Base-by-base conservation (phyloP, 2,329 filamentous ascomycete genomes). In the Phaeophleospora eucalypticola region DNA sequence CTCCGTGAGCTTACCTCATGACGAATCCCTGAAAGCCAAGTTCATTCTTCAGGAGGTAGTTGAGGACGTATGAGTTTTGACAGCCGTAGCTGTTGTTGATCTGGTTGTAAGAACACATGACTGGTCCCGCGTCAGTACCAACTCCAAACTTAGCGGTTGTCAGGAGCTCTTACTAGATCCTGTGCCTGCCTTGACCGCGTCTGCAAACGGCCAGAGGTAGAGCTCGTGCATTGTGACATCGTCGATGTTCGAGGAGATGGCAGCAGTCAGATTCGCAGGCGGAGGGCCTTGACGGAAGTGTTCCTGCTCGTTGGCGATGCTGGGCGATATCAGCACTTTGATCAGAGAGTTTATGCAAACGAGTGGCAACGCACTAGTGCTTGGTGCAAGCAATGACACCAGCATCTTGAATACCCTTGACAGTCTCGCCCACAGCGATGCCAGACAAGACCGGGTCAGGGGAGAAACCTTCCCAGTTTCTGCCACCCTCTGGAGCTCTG, bases 311-410 rank as follows among this genome's bases (percentile, higher is more conserved):
- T 90, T 87, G 40, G 71, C 77, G 47, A 87, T 79, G n/a, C 24
- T 35, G 20, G n/a, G 15, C 20, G 18, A 19, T 43, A 8, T 29
- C 24, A 29, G 24, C 24, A 12, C 12, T 29, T 29, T 29, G 24
- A 29, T 6, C 12, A 29, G 24, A 29, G 24, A 29, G 24, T n/a
- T n/a, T n/a, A n/a, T n/a, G n/a, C n/a, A n/a, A n/a, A n/a, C n/a
- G n/a, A n/a, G n/a, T n/a, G 12, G 24, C 24, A 29, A 29, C 24
- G 24, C 7, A 29, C 24, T 75, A 85, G 64, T 90, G 87, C 74
- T 90, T 91, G 38, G 85, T 84, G 60, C 85, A 89, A 51, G 89
- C 88, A 68, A 95, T 85, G 43, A 91, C 80, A 64, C 88, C 88
- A 12, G 83, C 82, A 60, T 84, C 80, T 63, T 95, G 89, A 36